A percentile compares a stretch with the other conserved stretches of the same genome.
phyloP scores from a whole-genome alignment of 352 stramenopile species.

The Globisporangium carolinianum region DNA sequence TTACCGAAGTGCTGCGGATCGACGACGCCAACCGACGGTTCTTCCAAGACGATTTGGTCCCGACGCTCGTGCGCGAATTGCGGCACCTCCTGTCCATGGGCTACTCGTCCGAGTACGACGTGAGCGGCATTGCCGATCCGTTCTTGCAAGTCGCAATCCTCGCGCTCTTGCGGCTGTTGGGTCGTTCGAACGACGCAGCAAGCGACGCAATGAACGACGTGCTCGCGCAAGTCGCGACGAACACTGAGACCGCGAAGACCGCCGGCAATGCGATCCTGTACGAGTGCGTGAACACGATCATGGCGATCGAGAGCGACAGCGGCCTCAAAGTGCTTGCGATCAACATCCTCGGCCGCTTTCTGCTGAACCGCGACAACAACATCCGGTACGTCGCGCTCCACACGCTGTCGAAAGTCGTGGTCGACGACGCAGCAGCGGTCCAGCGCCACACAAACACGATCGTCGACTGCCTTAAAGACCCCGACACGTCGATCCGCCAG shows the following conservation, averaged over 20 bases:
- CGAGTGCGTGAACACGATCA: conserved; percentile 99
- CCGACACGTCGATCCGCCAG: conserved; percentile 98
- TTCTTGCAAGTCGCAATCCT: conserved; percentile 93
- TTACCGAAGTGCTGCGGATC: conserved; percentile 89
- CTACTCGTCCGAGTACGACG: conserved; percentile 98
- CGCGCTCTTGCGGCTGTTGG: conserved; percentile 93
- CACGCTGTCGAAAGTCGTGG: conserved; percentile 90
- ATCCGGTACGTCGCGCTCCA: conserved; percentile 99
- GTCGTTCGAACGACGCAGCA: conserved; percentile 92
- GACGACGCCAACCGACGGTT: conserved; percentile 70
- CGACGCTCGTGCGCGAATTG: conserved; percentile 79
- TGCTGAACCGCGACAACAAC: conserved; percentile 99
- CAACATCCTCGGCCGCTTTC: conserved; percentile 99
- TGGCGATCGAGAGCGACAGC: conserved; percentile 96
- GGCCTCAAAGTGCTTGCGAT: conserved; percentile 95
- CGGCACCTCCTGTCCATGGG: conserved; percentile 96
- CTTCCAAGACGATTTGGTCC: conserved; percentile 61
- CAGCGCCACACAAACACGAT: conserved; percentile 97
- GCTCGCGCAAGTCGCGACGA: conserved; percentile 99
- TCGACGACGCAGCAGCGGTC: conserved; percentile 90
- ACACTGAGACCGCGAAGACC: conserved; percentile 99
- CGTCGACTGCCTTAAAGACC: conserved; percentile 93
- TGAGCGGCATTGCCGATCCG: conserved; percentile 97
- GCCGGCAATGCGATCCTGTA: conserved; percentile 99
- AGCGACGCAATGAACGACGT: conserved; percentile 96